Base-by-base conservation (phyloP, 2,329 filamentous ascomycete species). In the Sphaerulina populicola region DNA sequence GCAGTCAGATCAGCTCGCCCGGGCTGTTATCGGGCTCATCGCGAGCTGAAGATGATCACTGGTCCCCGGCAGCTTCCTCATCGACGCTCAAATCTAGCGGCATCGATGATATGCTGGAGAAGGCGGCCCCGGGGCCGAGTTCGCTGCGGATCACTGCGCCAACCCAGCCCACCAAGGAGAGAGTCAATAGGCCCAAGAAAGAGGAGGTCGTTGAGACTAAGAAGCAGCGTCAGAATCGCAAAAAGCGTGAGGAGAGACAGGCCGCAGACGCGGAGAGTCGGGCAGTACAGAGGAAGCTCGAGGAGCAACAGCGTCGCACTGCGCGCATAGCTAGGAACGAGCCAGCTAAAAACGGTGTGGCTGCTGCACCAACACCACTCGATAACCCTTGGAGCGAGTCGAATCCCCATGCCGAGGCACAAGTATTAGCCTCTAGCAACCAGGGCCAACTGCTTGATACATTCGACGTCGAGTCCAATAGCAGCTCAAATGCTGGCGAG, bases 151-250 rank as follows among this genome's bases (percentile, higher is more conserved):
- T 97, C 57, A 93, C 85, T 49, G 82, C 83, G 66, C 79, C 70
- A 63, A 78, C 71, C 66, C 81, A 77, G 71, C 71, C 73, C 15
- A 68, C 70, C 57, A 69, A 71, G 50, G 55, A 69, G 31, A 69
- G 77, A 65, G 79, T 83, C 71, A 74, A 79, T 56, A 82, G 83
- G 70, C 73, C 76, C 37, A 75, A 70, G 51, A 66, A 79, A 57
- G 82, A 87, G 68, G 77, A 79, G 44, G 48, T 45, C 10, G 79
- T 78, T 14, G 86, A 95, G 75, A 86, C 85, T 15, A 96, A 96
- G 84, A 96, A 96, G 77, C 88, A 94, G 74, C 83, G 89, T 54
- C 90, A 96, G 74, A 93, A 95, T 73, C 81, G 84, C 60, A 82
- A 85, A 74, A 96, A 95, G 81, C 82, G 80, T 35, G 89, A 95